Conservation (phyloP, 129 eudicot genomes). For the Arctium lappa region DNA sequence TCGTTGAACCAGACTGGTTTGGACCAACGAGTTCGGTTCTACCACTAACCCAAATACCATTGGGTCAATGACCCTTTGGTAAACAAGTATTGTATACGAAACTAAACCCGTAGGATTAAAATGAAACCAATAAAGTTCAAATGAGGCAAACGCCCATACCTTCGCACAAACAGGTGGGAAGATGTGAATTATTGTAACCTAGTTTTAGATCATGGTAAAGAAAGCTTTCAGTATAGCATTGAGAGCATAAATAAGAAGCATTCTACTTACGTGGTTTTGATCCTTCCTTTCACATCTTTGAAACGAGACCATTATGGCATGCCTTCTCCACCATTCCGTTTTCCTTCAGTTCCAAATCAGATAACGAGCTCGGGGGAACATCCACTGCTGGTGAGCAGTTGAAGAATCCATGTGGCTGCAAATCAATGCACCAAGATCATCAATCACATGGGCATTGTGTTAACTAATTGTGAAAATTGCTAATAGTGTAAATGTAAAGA, state of each 20-base stretch:
- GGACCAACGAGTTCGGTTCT: no score
- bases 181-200: not conserved
- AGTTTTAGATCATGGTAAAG: not conserved
- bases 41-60: no score
- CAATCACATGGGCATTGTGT: not conserved
- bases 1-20: no score
- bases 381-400: constrained; percentile 72
- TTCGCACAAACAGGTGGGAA: no score
- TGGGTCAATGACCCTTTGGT: not conserved
- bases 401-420: constrained; percentile 75
- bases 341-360: constrained; percentile 53
- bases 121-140: no score
- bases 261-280: not conserved
- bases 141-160: not conserved
- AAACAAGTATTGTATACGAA: not conserved
- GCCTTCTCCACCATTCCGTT: constrained; percentile 48
- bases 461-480: not conserved
- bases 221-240: not conserved
- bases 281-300: constrained; percentile 41
- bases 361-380: constrained; percentile 51
- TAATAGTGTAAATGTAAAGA: not conserved
- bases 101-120: not conserved
- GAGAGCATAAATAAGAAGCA: not conserved
- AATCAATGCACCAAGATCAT: constrained; percentile 8
- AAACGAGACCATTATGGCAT: constrained; percentile 40